A percentile compares a stretch with the other conserved stretches of the same genome.
Conservation (phyloP, 2,329 filamentous ascomycete genomes). For the Neurospora sp. region DNA sequence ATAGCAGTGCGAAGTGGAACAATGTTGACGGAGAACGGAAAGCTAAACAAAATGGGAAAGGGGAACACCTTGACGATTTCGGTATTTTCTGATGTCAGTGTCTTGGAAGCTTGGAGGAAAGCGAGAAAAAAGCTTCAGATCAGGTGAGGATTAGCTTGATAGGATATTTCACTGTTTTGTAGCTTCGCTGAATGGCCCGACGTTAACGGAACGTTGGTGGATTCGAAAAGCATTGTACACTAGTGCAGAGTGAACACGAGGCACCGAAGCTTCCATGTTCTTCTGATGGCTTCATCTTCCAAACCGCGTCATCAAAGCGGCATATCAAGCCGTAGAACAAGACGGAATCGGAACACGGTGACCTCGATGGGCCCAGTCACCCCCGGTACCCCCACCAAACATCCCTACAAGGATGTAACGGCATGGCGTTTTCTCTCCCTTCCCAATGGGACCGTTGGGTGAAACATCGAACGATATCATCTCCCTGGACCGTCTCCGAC, state of each 20-base stretch:
- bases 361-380: not conserved
- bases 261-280: not conserved
- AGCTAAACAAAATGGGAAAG: not conserved
- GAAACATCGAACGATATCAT: not conserved
- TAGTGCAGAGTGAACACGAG: not conserved
- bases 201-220: not conserved
- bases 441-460: not conserved
- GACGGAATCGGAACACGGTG: not conserved
- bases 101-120: not conserved
- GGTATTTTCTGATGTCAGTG: not conserved
- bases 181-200: not conserved
- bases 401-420: not conserved
- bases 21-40: not conserved
- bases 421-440: not conserved
- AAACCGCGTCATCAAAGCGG: not conserved
- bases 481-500: not conserved
- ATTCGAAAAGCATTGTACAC: not conserved
- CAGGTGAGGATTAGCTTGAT: not conserved
- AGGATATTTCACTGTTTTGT: not conserved
- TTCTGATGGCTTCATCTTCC: not conserved
- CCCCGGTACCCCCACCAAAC: not conserved
- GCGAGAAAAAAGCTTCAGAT: not conserved
- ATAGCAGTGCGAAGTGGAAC: not conserved
- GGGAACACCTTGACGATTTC: not conserved
- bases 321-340: not conserved